phyloP scores from a whole-genome alignment of 228 moss, liverwort and hornwort genomes.

The Sphagnum fallax region DNA sequence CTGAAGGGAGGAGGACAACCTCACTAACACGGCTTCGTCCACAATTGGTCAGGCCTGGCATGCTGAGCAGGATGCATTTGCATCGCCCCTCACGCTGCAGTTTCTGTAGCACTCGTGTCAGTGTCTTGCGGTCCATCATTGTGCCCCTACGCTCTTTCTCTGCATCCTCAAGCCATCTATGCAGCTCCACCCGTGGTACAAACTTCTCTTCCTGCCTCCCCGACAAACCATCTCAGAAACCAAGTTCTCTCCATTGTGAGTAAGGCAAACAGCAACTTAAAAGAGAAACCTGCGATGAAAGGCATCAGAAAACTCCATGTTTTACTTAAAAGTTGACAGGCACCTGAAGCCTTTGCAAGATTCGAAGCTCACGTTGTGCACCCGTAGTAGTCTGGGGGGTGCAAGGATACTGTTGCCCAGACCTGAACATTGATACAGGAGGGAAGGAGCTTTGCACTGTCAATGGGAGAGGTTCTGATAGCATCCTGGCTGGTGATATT shows the following conservation, averaged over 20 bases:
- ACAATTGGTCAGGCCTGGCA: constrained; percentile 96
- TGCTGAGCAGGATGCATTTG: constrained; percentile 84
- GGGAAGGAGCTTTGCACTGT: background rate
- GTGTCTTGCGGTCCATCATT: constrained; percentile 95
- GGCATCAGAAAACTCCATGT: no score
- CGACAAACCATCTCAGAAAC: constrained; percentile 1
- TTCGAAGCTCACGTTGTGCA: constrained; percentile 80
- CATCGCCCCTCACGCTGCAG: constrained; percentile 79
- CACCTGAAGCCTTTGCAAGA: constrained; percentile 86
- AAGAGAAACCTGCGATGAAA: no score
- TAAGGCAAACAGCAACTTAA: no score
- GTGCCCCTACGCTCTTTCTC: constrained; percentile 78
- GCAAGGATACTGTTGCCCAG: constrained; percentile 39
- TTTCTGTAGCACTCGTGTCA: constrained; percentile 81
- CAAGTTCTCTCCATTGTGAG: no score
- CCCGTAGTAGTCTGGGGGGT: constrained; percentile 71
- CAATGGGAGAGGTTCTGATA: no score
- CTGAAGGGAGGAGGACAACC: constrained; percentile 77
- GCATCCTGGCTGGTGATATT: no score
- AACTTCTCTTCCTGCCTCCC: constrained; percentile 74
- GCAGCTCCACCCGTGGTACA: constrained; percentile 89
- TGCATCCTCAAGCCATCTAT: constrained; percentile 91
- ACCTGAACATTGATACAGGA: constrained; percentile 17
- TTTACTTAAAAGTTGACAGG: background rate
- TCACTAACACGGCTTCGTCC: constrained; percentile 85